Conservation (phyloP, 129 eudicot genomes). For the Helianthus tuberosus region DNA sequence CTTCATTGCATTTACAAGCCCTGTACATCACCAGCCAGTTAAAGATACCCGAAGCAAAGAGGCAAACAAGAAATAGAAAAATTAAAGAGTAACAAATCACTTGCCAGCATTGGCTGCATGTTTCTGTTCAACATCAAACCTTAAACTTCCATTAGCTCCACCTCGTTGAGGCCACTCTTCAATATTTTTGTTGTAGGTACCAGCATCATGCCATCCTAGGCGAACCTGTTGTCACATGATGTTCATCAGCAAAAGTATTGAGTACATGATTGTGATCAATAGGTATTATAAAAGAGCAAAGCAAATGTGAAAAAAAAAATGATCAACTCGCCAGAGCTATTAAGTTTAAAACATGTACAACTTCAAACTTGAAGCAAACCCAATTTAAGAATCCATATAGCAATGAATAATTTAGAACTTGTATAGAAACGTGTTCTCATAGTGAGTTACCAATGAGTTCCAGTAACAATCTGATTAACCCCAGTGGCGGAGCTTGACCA, state of each 20-base stretch:
- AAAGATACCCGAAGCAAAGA: conserved; percentile 11
- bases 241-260: conserved; percentile 10
- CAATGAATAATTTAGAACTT: neutral
- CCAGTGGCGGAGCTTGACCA: too few species aligned
- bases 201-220: conserved; percentile 99
- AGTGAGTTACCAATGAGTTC: neutral
- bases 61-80: conserved; percentile 7
- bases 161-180: conserved; percentile 98
- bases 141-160: conserved; percentile 97
- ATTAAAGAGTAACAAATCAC: conserved; percentile 13
- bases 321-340: neutral
- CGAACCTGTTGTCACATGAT: conserved; percentile 60
- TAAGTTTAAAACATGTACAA: conserved; percentile 4
- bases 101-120: conserved; percentile 98
- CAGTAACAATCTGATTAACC: neutral
- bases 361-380: neutral
- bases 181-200: conserved; percentile 87
- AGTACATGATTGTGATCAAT: conserved; percentile 4
- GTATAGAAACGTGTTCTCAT: neutral
- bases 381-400: neutral
- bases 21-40: conserved; percentile 51
- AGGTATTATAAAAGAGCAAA: conserved; percentile 12
- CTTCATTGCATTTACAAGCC: conserved; percentile 93
- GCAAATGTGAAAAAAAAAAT: conserved; percentile 4
- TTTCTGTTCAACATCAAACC: conserved; percentile 86